Evolutionary conservation across 2,329 filamentous ascomycete genomes (phyloP), one percentile per base, ranked within the genome.

Genomic region (Colletotrichum abscissum): DNA sequence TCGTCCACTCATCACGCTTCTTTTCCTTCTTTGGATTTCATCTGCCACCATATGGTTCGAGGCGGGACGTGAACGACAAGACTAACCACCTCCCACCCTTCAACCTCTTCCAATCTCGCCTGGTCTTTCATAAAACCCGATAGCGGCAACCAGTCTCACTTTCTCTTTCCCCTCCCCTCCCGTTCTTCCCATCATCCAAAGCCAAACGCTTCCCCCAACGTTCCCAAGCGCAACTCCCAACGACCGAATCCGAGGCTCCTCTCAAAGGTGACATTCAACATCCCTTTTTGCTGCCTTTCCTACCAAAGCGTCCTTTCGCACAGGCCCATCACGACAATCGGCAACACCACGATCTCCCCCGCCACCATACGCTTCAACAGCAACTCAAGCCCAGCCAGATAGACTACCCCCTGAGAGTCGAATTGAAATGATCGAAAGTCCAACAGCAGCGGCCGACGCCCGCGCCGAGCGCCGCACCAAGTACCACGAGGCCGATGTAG

Each of bases 401-500:
- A 12, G 3, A 42, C 38, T 3, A 42, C 2, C 16, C 30, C 67
- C 55, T 30, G 60, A 12, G 42, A 28, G 12, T 12, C 62, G 33
- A 16, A 12, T 60, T 72, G 75, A 67, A 69, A 77, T 75, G 78
- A 82, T 80, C 77, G 82, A 78, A 76, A 77, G 78, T 72, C 78
- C 79, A 73, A 76, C 81, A 58, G 79, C 82, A 72, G 76, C 82
- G 64, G 75, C 78, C 69, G 84, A 86, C 72, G 82, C 83, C 77
- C 84, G 85, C 72, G 81, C 82, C 75, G 82, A 87, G 76, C 85
- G 87, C 72, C 86, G 90, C 76, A 81, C 85, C 62, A 81, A 85
- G 69, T 86, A 90, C 80, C 90, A 92, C 80, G 90, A 92, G 79
- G 90, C 90, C 75, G 97, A 99, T 79, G 92, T 98, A 46, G 94